A percentile compares a stretch with the other conserved stretches of the same genome.
Conservation (phyloP, 2,329 filamentous ascomycete species). For the Penicillium sp. region DNA sequence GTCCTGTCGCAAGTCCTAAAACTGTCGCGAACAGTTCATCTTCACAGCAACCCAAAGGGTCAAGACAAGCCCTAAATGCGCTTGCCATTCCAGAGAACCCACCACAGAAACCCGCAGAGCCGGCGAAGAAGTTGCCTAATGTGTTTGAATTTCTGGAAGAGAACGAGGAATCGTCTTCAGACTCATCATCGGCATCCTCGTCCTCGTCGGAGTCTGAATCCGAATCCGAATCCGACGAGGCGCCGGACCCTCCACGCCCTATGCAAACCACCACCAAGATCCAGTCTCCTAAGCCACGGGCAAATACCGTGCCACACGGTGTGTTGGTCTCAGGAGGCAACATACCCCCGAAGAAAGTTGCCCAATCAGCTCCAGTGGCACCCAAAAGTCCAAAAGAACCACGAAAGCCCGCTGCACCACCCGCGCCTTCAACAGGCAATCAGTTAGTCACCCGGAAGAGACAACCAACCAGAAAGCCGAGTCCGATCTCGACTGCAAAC, state of each 20-base stretch:
- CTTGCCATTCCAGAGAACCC: constrained; percentile 12
- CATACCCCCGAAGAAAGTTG: constrained; percentile 12
- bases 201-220: constrained; percentile 20
- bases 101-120: constrained; percentile 13
- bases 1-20: constrained; percentile 21
- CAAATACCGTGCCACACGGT: constrained; percentile 14
- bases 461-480: constrained; percentile 18
- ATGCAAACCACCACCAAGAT: constrained; percentile 18
- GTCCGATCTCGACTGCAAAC: constrained; percentile 18
- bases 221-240: constrained; percentile 19
- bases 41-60: constrained; percentile 12
- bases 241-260: constrained; percentile 2
- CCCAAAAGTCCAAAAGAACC: constrained; percentile 22
- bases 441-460: constrained; percentile 28
- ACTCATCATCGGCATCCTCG: constrained; percentile 17
- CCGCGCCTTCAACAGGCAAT: constrained; percentile 26
- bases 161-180: constrained; percentile 20
- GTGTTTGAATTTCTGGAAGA: constrained; percentile 43
- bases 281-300: constrained; percentile 22
- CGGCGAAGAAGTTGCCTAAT: constrained; percentile 30
- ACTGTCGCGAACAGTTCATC: constrained; percentile 15
- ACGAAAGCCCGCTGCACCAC: constrained; percentile 26
- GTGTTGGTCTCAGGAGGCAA: constrained; percentile 11
- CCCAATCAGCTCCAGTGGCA: constrained; percentile 1
- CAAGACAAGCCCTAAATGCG: constrained; percentile 19